Conservation (phyloP, 176 grass and related monocot species). For the Oryza meyeriana region DNA sequence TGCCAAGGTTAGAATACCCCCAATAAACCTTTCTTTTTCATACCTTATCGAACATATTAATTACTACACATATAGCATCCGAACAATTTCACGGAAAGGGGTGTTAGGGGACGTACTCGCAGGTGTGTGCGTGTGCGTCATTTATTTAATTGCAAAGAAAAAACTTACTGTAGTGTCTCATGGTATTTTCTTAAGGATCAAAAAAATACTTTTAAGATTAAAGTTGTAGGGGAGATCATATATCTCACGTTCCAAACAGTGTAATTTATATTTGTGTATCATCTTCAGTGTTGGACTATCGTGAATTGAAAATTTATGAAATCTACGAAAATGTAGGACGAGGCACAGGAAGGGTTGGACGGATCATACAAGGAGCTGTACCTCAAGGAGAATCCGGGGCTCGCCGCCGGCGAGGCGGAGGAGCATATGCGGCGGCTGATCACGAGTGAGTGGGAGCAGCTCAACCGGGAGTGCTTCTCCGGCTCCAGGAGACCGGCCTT, state of each 20-base stretch:
- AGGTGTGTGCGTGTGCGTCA: too few relatives aligned
- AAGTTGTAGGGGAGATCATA: too few relatives aligned
- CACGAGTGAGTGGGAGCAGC: slow-evolving; percentile 50
- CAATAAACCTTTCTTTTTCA: neutral
- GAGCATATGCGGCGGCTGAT: slow-evolving; percentile 44
- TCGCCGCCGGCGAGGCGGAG: neutral
- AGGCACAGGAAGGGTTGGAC: slow-evolving; percentile 57
- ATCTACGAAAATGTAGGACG: slow-evolving; percentile 40
- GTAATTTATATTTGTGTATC: too few relatives aligned
- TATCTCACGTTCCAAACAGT: too few relatives aligned
- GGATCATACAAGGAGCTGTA: slow-evolving; percentile 57
- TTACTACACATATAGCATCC: too few relatives aligned
- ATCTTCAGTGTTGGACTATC: neutral
- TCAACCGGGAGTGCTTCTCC: slow-evolving; percentile 54
- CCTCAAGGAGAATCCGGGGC: slow-evolving; percentile 52
- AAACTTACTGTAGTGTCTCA: too few relatives aligned
- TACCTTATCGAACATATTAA: neutral
- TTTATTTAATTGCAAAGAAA: too few relatives aligned
- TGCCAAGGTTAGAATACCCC: slow-evolving; percentile 34
- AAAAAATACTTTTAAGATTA: too few relatives aligned
- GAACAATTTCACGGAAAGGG: too few relatives aligned
- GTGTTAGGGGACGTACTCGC: too few relatives aligned
- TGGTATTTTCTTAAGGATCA: too few relatives aligned
- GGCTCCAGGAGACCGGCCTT: slow-evolving; percentile 1
- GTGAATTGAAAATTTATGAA: neutral